Base-by-base conservation (phyloP, 345 rosid genomes). In the Raphanus raphanistrum region DNA sequence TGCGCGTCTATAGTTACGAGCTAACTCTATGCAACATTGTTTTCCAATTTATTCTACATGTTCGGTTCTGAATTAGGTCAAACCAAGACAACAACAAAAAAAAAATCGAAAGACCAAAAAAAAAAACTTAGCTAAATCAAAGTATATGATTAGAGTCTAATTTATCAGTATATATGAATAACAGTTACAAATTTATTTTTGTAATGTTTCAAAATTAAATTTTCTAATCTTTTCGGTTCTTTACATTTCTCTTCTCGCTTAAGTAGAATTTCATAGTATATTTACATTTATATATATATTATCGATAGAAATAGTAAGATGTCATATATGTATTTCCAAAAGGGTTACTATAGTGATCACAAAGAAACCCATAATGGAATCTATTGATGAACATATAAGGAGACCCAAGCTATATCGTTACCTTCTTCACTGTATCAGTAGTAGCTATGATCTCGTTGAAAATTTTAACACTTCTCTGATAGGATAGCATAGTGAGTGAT, bases 341-440 rank as follows among this genome's bases (percentile, higher is more conserved):
- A 68, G 17, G 62, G 43, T 8, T 76, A 35, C 64, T 15, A 11
- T 63, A 45, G 75, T 65, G 63, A 78, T 72, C 76, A 78, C 60
- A 72, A 71, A 57, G 55, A 58, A 76, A 57, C 72, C 61, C 16
- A 45, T 1, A 57, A 64, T 36, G 52, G 58, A 54, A 63, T 12
- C 60, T 70, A 70, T 55, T 41, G 66, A 63, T 77, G 71, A 55
- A 77, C 60, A 77, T 65, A 33, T 77, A 48, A 70, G 57, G 66
- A 71, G 59, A 54, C 48, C 71, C 65, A 54, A 76, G 43, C 50
- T 43, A 43, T 69, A 59, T 28, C 16, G 2, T 63, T 50, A 63
- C 68, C 50, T 43, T 43, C n/a, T 11, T 28, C 55, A 33, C 79
- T 25, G 63, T 69, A 69, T 76, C 7, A 33, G 70, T 76, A 69